Conservation (phyloP, 2,329 filamentous ascomycete species). For the Golovinomyces cichoracearum region DNA sequence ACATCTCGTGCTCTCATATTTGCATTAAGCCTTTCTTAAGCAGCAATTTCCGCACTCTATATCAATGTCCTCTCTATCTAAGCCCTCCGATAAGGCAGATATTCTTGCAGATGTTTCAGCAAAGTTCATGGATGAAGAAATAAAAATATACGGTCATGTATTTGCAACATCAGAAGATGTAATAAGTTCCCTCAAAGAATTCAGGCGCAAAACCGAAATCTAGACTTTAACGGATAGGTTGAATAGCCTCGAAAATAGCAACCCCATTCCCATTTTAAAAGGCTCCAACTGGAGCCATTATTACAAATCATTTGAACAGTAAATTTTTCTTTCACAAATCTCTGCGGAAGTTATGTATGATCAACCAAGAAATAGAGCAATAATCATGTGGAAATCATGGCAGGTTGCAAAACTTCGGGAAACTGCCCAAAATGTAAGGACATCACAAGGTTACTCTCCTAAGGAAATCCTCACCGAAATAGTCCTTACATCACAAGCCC, state of each 20-base stretch:
- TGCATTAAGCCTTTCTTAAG: neutral
- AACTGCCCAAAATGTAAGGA: neutral
- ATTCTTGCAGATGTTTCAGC: too few species aligned
- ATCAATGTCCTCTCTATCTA: neutral
- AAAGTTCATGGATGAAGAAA: too few species aligned
- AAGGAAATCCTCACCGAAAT: neutral
- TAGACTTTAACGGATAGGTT: slow-evolving; percentile 14
- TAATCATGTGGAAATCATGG: neutral
- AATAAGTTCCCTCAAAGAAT: neutral
- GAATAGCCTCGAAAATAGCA: slow-evolving; percentile 9
- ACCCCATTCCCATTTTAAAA: neutral
- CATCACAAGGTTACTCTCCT: neutral
- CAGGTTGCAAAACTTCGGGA: neutral
- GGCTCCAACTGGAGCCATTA: neutral
- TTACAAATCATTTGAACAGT: neutral
- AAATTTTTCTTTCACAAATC: neutral
- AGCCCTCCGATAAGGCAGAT: too few species aligned
- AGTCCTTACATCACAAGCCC: neutral
- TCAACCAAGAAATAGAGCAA: neutral
- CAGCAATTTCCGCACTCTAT: neutral
- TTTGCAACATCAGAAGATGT: neutral
- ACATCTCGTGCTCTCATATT: neutral
- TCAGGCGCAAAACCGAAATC: slow-evolving; percentile 19
- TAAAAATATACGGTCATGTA: too few species aligned
- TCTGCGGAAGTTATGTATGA: neutral